Evolutionary conservation across 495 filamentous ascomycete genomes (phyloP), one percentile per base, ranked within the genome.

Genomic region (Aspergillus saccharolyticus): DNA sequence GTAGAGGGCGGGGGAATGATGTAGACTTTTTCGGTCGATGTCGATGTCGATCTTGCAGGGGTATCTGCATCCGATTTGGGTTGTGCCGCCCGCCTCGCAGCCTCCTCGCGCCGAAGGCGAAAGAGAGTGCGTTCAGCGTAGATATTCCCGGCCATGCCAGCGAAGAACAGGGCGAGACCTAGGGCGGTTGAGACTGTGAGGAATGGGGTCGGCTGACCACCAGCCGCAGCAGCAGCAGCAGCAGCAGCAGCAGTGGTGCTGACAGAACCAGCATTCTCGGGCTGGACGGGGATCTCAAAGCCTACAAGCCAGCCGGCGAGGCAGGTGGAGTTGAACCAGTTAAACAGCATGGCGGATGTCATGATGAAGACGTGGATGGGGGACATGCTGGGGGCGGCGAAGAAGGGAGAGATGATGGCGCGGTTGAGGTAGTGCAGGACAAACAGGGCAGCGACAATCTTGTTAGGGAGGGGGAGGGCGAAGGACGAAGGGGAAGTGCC

Each of bases 371-470:
- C 59, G 68, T 91, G 89, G 51, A 93, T 88, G 20, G 91, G 92
- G 9, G 91, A 91, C 88, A 98, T 96, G 70, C 84, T 88, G 0
- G 91, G 91, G 53, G 91, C 90, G 28, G 91, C 77, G 61, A 91
- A 74, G 43, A 86, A 77, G 1, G 94, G 91, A 39, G 85, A 84
- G 56, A 96, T 71, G 53, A 97, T 70, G 18, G 93, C 89, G 59
- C 94, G 89, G 78, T 98, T 91, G 65, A 83, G 55, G 74, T 98
- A 98, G 72, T 98, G 94, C 57, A 89, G 80, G 52, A 81, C 67
- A 64, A 71, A 75, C 0, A 75, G 67, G 4, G 61, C 50, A 1
- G 61, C 67, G n/a, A 66, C 59, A 21, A 72, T 65, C 55, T 71
- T 69, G 42, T 74, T 75, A n/a, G 62, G 52, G 2, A 57, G 24